Base-by-base conservation (phyloP, 2,329 filamentous ascomycete genomes). In the Colletotrichum kahawae region DNA sequence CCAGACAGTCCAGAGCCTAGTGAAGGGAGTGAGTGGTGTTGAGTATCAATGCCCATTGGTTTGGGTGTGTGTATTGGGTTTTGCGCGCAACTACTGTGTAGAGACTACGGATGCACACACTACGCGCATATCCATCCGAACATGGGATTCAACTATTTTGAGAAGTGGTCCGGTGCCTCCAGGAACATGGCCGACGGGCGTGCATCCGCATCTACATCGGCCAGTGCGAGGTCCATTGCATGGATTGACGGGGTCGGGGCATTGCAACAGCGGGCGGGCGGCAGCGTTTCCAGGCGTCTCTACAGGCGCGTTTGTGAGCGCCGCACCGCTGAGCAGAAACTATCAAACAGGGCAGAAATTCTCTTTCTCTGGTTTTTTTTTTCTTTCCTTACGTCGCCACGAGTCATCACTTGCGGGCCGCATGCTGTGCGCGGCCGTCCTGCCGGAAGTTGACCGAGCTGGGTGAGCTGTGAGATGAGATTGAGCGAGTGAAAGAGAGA, bases 381-480 rank as follows among this genome's bases (percentile, higher is more conserved):
- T 21, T 3, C 5, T 36, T 21, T 38, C 13, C 21, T 34, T 36
- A 14, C 21, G 10, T 67, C 27, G 56, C 69, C 72, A 72, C 72
- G 72, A 75, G 72, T 75, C 72, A 75, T 38, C 24, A 24, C 24
- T 24, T 21, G 36, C 56, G 67, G 48, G 36, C 70, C 70, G 54
- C 38, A 54, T 63, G 14, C 36, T 14, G 33, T 18, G 60, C 34
- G 27, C 27, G 24, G 48, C 31, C 24, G 27, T 18, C 21, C 34
- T 51, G 56, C 27, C 72, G 74, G 74, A 76, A 76, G 74, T 76
- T 76, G 74, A 74, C 74, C 74, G 74, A 76, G 71, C 27, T 38
- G 7, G 34, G 16, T 34, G 14, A 51, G 27, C n/a, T 51, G 14
- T 36, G 67, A 66, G 66, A 18, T 24, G 67, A 70, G 57, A 70